Evolutionary conservation across 2,329 filamentous ascomycete genomes (phyloP), one percentile per base, ranked within the genome.

Genomic region (Ophiosphaerella narmari): DNA sequence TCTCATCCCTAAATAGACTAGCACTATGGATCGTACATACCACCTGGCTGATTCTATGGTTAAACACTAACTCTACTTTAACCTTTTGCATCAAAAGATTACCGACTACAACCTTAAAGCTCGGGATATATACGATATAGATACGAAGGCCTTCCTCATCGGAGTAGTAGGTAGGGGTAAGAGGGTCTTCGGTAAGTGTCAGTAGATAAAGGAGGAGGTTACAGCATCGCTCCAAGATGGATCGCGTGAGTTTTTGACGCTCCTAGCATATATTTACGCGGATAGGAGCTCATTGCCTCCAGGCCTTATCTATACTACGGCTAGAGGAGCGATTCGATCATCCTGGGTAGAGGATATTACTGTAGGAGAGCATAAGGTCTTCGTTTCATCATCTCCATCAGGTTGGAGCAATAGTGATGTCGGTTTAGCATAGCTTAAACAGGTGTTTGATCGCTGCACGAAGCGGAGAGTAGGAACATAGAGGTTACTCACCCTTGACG

Each of bases 31-130:
- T 36, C n/a, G 14, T 12, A 41, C 34, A 29, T 40, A 59, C 16
- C 34, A 63, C 18, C 51, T 56, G 33, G 62, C 56, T 49, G 49
- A 68, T 49, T 59, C 37, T 45, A 33, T 13, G 11, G 9, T 36
- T 21, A 54, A 60, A 46, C 65, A 62, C 46, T 43, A 29, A 9
- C 42, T 46, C 6, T 54, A 54, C n/a, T 65, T 65, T 41, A 37
- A 54, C 12, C 26, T 56, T 1, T 33, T 54, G 32, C 42, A 48
- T 8, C 6, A 37, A 8, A 56, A 53, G 33, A 59, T 56, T 8
- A 35, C 23, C 13, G 9, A 56, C 26, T 56, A 54, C 35, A 16
- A 43, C 7, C 29, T 59, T 24, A 39, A 50, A 16, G 29, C 39
- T 29, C 5, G 18, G 12, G 24, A 52, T 29, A 56, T 39, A 18